A percentile compares a stretch with the other conserved stretches of the same genome.
Conservation (phyloP, 192 early-diverging fungal species). For the Mortierella antarctica region DNA sequence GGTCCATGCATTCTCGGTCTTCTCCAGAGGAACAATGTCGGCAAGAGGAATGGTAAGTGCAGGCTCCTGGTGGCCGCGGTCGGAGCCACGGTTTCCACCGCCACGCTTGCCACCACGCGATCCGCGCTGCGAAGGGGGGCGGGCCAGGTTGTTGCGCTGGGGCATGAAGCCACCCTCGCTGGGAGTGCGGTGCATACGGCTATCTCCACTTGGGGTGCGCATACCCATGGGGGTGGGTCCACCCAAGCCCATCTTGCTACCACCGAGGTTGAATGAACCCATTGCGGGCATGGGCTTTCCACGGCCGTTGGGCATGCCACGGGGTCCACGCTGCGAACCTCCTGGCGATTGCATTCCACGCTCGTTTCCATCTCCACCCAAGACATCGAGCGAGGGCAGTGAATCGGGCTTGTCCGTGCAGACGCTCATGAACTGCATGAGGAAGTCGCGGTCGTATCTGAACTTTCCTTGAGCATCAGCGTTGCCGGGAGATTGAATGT, state of each 20-base stretch:
- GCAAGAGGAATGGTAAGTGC: slow-evolving; percentile 64
- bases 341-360: slow-evolving; percentile 45
- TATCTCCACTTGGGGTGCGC: slow-evolving; percentile 55
- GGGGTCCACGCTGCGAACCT: slow-evolving; percentile 20
- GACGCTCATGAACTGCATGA: slow-evolving; percentile 79
- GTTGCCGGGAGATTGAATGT: slow-evolving; percentile 65
- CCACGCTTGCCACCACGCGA: slow-evolving; percentile 68
- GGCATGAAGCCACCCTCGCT: slow-evolving; percentile 30
- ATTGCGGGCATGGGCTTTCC: slow-evolving; percentile 52
- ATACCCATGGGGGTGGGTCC: slow-evolving; percentile 54
- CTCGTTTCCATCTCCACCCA: slow-evolving; percentile 60
- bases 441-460: slow-evolving; percentile 78
- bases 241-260: slow-evolving; percentile 33
- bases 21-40: slow-evolving; percentile 82
- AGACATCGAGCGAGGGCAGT: slow-evolving; percentile 59
- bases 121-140: slow-evolving; percentile 57
- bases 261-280: slow-evolving; percentile 56
- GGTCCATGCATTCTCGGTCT: slow-evolving; percentile 86
- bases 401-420: slow-evolving; percentile 72
- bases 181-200: slow-evolving; percentile 29
- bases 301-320: slow-evolving; percentile 44
- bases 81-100: slow-evolving; percentile 62
- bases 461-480: slow-evolving; percentile 69
- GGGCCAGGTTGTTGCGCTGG: slow-evolving; percentile 37
- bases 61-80: slow-evolving; percentile 58